Evolutionary conservation across 331 rosid species (phyloP), one percentile per base, ranked within the genome.

Genomic region (Cydonia oblonga): DNA sequence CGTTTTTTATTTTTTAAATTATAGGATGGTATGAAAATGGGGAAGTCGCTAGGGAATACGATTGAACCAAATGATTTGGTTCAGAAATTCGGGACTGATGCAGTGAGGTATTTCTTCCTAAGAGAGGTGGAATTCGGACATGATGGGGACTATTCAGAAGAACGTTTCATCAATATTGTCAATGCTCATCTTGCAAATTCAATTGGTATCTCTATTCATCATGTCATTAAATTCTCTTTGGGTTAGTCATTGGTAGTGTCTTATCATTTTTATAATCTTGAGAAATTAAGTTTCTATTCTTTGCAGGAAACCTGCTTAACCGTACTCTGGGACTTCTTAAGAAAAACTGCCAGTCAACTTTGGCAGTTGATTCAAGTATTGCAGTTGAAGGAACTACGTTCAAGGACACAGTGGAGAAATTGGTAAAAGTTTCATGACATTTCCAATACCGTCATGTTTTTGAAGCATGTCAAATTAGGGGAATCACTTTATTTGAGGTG

Each of bases 21-120:
- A 78, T 89, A 93, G 98, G 98, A 91, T 88, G 98, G 98, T 77
- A 81, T 89, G 98, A 93, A 93, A 85, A 91, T 93, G 98, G 98
- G 98, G 68, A 91, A 93, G 78, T 86, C 98, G 9, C 82, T 93
- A 29, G 98, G 98, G 61, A 93, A 93, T 83, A 93, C 97, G 20
- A 92, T 89, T 73, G 98, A 91, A 82, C 97, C 98, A 77, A 91
- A 88, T 32, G 96, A 93, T 67, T 83, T 91, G 90, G 96, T 93
- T 71, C 63, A 75, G 44, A 91, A 75, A 79, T 93, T 93, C 10
- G 98, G 98, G 53, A 65, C 92, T 35, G 98, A 93, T 77, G 97
- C 98, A 3, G 89, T 93, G 49, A 82, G 98, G 81, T 93, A 93
- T 87, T 93, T 93, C 89, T 93, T 93, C 88, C 81, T 93, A 64